Base-by-base conservation (phyloP, 1,139 yeast genomes). In the Blastobotrys indianensis region DNA sequence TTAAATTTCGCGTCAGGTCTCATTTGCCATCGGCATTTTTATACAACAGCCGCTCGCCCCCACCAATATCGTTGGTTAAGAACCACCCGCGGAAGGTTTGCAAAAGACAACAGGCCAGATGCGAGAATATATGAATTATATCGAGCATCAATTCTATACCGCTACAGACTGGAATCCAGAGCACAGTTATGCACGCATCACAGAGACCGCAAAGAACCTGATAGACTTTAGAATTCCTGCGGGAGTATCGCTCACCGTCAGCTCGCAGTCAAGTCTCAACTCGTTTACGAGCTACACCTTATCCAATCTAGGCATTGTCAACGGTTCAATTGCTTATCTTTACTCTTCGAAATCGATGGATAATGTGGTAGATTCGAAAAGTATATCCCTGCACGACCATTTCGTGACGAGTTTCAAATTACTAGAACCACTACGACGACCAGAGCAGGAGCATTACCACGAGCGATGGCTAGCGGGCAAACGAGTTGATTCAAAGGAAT, bases 51-150 rank as follows among this genome's bases (percentile, higher is more conserved):
- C 15, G 37, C 37, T 33, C 37, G 37, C 37, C 20, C 37, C n/a
- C 31, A 8, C 31, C 31, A 9, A 9, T 29, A 9, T 29, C 11
- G 31, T 11, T 29, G 31, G 31, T 29, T n/a, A n/a, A n/a, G n/a
- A n/a, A n/a, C n/a, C n/a, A n/a, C n/a, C n/a, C n/a, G n/a, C n/a
- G n/a, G n/a, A n/a, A n/a, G n/a, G n/a, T n/a, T n/a, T n/a, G n/a
- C n/a, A n/a, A n/a, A n/a, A n/a, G n/a, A 31, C 12, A 31, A 31
- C 32, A 4, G 13, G 1, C 6, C 5, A 11, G 36, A 44, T 88
- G 97, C 73, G 82, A 55, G 77, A 79, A 43, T 86, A 84, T 66
- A 86, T 87, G 94, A 95, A 88, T 59, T 82, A 84, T 63, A 77
- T 88, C 38, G 81, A 82, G 54, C 73, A 75, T 63, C 77, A 87